These are phyloP conservation scores for Macrocystidia cucumis DNA, from an alignment of 1,284 basidiomycete species.

Conservation along the genomic window DNA sequence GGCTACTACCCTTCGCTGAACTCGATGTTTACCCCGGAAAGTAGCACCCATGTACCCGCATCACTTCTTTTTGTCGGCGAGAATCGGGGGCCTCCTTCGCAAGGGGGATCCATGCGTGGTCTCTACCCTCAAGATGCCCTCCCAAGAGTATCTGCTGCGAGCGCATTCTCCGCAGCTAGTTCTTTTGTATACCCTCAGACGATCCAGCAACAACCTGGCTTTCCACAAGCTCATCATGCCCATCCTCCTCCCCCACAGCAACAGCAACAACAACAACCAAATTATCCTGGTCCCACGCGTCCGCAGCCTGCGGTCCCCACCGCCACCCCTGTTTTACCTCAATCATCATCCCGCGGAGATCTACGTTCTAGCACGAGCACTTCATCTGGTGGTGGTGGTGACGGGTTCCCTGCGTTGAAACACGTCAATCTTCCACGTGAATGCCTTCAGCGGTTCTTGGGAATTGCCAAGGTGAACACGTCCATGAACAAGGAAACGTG, in stretches of 20 bases:
- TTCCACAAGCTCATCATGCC: slow-evolving; percentile 9
- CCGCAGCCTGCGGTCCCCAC: slow-evolving; percentile 18
- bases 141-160: slow-evolving; percentile 20
- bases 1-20: slow-evolving; percentile 46
- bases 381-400: slow-evolving; percentile 12
- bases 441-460: slow-evolving; percentile 64
- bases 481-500: slow-evolving; percentile 39
- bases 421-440: slow-evolving; percentile 61
- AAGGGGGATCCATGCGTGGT: neutral
- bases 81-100: slow-evolving; percentile 3
- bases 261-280: slow-evolving; percentile 13
- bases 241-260: slow-evolving; percentile 9
- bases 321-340: slow-evolving; percentile 16
- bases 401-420: slow-evolving; percentile 33
- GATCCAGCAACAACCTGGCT: slow-evolving; percentile 5
- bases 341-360: slow-evolving; percentile 17
- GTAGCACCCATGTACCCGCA: slow-evolving; percentile 4
- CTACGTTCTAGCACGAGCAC: slow-evolving; percentile 17
- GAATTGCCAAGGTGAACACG: slow-evolving; percentile 47
- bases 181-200: too few relatives aligned
- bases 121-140: slow-evolving; percentile 23
- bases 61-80: slow-evolving; percentile 17
- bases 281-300: slow-evolving; percentile 20
- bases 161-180: slow-evolving; percentile 5
- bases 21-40: slow-evolving; percentile 28